Base-by-base conservation (phyloP, 306 rosid species). In the Malus asiatica region DNA sequence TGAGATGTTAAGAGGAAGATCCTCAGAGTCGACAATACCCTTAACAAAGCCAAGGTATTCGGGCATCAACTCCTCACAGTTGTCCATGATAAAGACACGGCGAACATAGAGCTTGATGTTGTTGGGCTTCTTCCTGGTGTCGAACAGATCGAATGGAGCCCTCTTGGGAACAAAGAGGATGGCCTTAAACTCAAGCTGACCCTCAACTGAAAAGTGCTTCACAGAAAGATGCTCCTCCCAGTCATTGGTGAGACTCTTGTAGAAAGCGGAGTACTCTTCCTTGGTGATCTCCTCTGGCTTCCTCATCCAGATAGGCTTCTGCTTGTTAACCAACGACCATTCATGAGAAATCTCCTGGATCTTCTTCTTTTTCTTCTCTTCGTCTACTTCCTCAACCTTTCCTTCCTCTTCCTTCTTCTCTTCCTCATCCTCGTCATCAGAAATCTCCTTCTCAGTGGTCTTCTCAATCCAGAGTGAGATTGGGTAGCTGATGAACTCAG, bases 261-360 rank as follows among this genome's bases (percentile, higher is more conserved):
- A 93, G 76, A 93, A 93, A 1, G 98, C 98, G 78, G 98, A 78
- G 76, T 93, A 93, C 73, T 93, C 98, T 25, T 93, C 97, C 79
- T 93, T 91, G 1, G 82, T 81, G 23, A 93, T 93, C 79, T 93
- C 97, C 57, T 93, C 98, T 1, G 98, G 90, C 90, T 93, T 93
- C 89, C 98, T 91, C 97, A 93, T 88, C 98, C 98, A 91, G 73
- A 90, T 93, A 13, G 98, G 98, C 79, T 93, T 93, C 67, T 93
- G 97, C 79, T 93, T 93, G 97, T 93, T 93, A 72, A 93, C 94
- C 91, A 91, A 66, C 0, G 93, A 87, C 98, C 98, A 93, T 68
- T 93, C 97, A 19, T 91, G 84, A 2, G 98, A 93, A 6, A 93
- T 87, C 70, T 93, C 98, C 91, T 93, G 92, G 15, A 93, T 90